Evolutionary conservation across 2,329 filamentous ascomycete genomes (phyloP).

Genomic region (Corniculantispora saksenae): DNA sequence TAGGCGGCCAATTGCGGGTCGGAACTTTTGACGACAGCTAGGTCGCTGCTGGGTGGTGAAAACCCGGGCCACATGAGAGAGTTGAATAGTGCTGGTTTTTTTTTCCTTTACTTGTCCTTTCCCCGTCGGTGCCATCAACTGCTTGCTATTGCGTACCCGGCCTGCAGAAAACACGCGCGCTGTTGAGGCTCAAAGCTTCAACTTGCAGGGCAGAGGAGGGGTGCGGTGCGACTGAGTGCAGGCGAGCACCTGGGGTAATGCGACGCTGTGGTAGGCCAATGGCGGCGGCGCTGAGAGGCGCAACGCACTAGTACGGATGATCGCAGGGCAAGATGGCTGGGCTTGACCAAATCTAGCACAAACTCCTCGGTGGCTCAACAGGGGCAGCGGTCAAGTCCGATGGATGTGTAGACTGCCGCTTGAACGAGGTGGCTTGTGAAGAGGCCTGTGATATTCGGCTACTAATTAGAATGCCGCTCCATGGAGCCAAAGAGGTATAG

Average conservation of each 20-base stretch:
- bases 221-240: no score
- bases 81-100: not conserved
- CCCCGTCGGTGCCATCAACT: not conserved
- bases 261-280: constrained; percentile 23
- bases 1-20: constrained; percentile 11
- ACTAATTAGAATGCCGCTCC: no score
- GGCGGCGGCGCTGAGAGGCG: constrained; percentile 1
- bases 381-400: constrained; percentile 1
- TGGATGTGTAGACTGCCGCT: not conserved
- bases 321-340: constrained; percentile 10
- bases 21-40: constrained; percentile 10
- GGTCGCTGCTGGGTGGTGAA: not conserved
- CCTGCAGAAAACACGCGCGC: no score
- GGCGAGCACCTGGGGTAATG: constrained; percentile 21
- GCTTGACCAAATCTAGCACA: constrained; percentile 3
- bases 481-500: no score
- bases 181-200: not conserved
- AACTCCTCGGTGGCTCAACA: not conserved
- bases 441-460: no score
- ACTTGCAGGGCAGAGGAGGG: not conserved
- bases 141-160: not conserved
- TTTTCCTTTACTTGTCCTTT: no score
- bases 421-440: not conserved
- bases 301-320: constrained; percentile 13
- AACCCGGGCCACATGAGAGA: not conserved